These are phyloP conservation scores for Dillenia turbinata DNA, from an alignment of 164 flowering plant species.

Conservation along the genomic window DNA sequence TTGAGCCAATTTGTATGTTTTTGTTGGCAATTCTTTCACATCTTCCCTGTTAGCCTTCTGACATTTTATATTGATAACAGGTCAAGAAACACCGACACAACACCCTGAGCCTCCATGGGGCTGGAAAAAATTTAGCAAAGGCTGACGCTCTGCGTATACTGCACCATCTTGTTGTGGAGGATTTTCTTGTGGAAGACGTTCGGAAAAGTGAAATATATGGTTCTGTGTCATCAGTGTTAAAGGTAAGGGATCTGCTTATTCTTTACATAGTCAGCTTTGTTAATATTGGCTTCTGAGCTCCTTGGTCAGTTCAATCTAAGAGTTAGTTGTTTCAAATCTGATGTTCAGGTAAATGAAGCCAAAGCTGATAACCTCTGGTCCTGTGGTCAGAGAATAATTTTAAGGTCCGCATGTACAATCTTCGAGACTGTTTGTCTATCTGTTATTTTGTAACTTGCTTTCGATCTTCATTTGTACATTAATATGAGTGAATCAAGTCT, in stretches of 20 bases:
- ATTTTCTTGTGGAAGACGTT: slow-evolving; percentile 79
- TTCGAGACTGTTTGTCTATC: too few species aligned
- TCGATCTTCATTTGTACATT: too few species aligned
- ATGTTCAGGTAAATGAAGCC: slow-evolving; percentile 71
- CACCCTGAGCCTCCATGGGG: slow-evolving; percentile 66
- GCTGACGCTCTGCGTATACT: slow-evolving; percentile 85
- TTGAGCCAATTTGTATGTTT: slow-evolving; percentile 66
- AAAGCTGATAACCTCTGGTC: slow-evolving; percentile 42
- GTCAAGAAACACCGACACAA: slow-evolving; percentile 85
- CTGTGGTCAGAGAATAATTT: slow-evolving; percentile 44
- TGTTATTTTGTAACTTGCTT: too few species aligned
- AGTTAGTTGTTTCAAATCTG: background rate
- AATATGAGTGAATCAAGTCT: too few species aligned
- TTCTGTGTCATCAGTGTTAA: slow-evolving; percentile 78
- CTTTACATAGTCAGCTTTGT: background rate
- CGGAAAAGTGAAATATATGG: slow-evolving; percentile 91
- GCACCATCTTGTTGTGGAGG: slow-evolving; percentile 80
- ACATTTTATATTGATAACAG: slow-evolving; percentile 27
- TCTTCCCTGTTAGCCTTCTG: slow-evolving; percentile 1
- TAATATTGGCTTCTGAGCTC: background rate
- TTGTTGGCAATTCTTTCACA: background rate
- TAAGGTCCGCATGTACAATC: slow-evolving; percentile 42
- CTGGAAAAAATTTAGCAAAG: slow-evolving; percentile 77
- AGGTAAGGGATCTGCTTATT: slow-evolving; percentile 34
- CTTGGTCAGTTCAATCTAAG: background rate